Evolutionary conservation across 208 protist genomes (phyloP).

Genomic region (Blechomonas ayalai): DNA sequence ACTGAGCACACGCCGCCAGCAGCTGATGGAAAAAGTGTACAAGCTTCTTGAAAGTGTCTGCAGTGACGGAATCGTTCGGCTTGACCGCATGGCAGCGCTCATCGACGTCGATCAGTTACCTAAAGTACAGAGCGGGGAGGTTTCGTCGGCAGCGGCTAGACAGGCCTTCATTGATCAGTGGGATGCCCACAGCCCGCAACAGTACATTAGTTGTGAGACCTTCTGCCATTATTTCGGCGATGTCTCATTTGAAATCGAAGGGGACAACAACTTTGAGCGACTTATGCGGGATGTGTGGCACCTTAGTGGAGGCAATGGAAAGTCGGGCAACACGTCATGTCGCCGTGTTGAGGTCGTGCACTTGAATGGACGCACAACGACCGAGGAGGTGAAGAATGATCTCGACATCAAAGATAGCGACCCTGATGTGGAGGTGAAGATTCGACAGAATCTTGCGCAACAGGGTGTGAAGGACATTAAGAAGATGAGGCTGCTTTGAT

Average conservation of each 20-base stretch:
- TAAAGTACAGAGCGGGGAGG: conserved; percentile 22
- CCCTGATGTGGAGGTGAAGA: conserved; percentile 31
- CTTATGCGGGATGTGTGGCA: conserved; percentile 87
- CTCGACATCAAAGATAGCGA: conserved; percentile 51
- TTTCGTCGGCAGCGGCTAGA: conserved; percentile 31
- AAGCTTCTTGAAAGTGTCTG: conserved; percentile 47
- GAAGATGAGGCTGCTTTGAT: conserved; percentile 31
- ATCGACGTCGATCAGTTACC: conserved; percentile 57
- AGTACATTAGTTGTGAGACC: conserved; percentile 34
- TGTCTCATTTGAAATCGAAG: conserved; percentile 61
- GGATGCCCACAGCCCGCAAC: conserved; percentile 20
- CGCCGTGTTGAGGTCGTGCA: conserved; percentile 78
- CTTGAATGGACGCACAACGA: conserved; percentile 67
- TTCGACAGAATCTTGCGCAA: conserved; percentile 53
- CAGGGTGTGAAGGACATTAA: conserved; percentile 88
- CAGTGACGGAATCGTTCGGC: conserved; percentile 21
- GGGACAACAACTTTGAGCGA: conserved; percentile 78
- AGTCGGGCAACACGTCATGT: conserved; percentile 77
- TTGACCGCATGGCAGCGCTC: conserved; percentile 44
- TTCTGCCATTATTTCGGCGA: conserved; percentile 77
- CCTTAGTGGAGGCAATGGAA: conserved; percentile 80
- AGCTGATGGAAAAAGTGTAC: conserved; percentile 62
- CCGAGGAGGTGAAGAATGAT: conserved; percentile 83
- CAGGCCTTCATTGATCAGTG: conserved; percentile 55
- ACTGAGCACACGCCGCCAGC: conserved; percentile 53